phyloP scores from a whole-genome alignment of 2,329 filamentous ascomycete species.

The Tolypocladium tropicale region DNA sequence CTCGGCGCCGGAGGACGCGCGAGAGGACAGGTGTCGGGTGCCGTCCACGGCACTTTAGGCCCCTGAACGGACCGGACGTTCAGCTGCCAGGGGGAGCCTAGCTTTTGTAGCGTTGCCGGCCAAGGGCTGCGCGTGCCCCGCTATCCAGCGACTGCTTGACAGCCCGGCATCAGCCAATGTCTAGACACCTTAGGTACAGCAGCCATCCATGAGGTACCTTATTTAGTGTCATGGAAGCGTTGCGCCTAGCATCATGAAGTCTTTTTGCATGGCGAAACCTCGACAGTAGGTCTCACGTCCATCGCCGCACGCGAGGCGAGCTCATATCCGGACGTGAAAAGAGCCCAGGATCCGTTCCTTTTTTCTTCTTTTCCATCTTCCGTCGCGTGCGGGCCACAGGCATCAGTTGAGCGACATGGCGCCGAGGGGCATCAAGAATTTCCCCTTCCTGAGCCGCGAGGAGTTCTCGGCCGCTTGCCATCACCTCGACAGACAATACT shows the following conservation, averaged over 20 bases:
- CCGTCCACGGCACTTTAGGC: background rate
- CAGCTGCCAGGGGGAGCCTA: too few relatives aligned
- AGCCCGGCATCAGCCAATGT: too few relatives aligned
- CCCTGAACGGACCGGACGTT: background rate
- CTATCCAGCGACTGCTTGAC: too few relatives aligned
- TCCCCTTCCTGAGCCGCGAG: slow-evolving; percentile 48
- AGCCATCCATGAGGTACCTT: too few relatives aligned
- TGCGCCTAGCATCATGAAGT: background rate
- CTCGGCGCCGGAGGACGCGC: background rate
- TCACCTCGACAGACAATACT: slow-evolving; percentile 48
- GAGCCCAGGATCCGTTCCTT: background rate
- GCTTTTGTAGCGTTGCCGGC: background rate
- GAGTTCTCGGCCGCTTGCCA: slow-evolving; percentile 60
- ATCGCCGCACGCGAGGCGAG: background rate
- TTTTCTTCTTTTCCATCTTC: background rate
- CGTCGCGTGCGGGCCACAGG: background rate
- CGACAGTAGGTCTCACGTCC: background rate
- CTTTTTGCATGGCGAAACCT: background rate
- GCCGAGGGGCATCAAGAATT: slow-evolving; percentile 35
- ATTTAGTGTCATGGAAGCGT: too few relatives aligned
- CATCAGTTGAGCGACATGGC: background rate
- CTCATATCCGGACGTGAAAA: background rate
- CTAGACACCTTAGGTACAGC: too few relatives aligned
- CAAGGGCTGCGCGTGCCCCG: background rate
- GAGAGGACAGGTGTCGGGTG: background rate